phyloP scores from a whole-genome alignment of 768 basidiomycete genomes.

The Agrocybe praecox region DNA sequence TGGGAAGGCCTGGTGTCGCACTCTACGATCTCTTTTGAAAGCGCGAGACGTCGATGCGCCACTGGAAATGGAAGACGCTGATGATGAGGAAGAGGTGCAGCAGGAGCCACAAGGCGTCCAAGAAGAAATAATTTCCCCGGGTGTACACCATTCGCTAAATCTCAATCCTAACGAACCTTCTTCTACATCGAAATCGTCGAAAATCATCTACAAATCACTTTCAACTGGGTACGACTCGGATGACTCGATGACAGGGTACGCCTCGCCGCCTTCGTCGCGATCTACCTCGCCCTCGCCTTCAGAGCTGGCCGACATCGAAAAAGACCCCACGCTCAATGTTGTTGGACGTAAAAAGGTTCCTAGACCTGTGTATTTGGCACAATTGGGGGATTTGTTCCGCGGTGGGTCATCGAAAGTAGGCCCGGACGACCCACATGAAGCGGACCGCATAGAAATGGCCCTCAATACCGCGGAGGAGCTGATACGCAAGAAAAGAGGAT shows the following conservation, averaged over 20 bases:
- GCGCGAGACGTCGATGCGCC: conserved; percentile 55
- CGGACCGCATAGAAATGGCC: conserved; percentile 80
- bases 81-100: neutral
- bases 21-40: conserved; percentile 54
- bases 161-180: too few species aligned
- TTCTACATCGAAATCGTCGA: conserved; percentile 18
- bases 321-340: conserved; percentile 79
- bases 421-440: conserved; percentile 64
- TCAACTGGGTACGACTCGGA: conserved; percentile 74
- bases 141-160: neutral
- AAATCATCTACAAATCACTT: conserved; percentile 18
- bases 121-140: conserved; percentile 11
- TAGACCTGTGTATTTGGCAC: conserved; percentile 89
- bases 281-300: conserved; percentile 81
- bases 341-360: conserved; percentile 69
- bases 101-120: neutral
- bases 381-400: conserved; percentile 79
- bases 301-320: conserved; percentile 81
- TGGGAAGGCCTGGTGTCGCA: conserved; percentile 65
- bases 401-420: conserved; percentile 43
- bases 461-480: conserved; percentile 79
- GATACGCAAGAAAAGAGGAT: conserved; percentile 80
- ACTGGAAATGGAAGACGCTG: conserved; percentile 11
- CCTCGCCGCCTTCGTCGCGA: conserved; percentile 56
- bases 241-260: conserved; percentile 84